Conservation (phyloP, 106 monocot genomes). For the Allium fistulosum region DNA sequence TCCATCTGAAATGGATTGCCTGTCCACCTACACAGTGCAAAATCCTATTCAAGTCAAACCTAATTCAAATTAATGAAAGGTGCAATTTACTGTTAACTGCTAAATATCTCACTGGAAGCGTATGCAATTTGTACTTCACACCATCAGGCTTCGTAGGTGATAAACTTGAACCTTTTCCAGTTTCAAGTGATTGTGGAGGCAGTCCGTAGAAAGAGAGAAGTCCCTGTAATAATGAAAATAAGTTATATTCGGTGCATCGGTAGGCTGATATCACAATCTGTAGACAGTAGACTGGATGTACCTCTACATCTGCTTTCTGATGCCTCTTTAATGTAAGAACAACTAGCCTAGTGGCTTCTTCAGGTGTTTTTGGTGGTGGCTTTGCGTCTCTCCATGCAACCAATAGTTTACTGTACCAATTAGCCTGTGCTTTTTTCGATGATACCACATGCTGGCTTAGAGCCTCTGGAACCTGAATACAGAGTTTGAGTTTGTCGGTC, state of each 20-base stretch:
- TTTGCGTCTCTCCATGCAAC: constrained; percentile 73
- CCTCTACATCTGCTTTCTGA: constrained; percentile 83
- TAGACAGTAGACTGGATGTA: background rate
- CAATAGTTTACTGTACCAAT: constrained; percentile 77
- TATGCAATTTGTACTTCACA: constrained; percentile 50
- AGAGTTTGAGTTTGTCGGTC: no score
- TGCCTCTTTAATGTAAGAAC: constrained; percentile 78
- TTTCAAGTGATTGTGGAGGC: constrained; percentile 13
- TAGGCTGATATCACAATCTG: no score
- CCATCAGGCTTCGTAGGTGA: constrained; percentile 9
- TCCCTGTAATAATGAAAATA: constrained; percentile 31
- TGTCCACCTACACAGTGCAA: constrained; percentile 39
- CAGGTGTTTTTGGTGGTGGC: constrained; percentile 69
- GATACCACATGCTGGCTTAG: constrained; percentile 67
- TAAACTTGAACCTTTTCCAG: background rate
- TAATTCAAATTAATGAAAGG: no score
- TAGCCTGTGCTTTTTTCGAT: constrained; percentile 79
- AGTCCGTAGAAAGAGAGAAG: constrained; percentile 77
- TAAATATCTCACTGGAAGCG: constrained; percentile 60
- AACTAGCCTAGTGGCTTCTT: constrained; percentile 60
- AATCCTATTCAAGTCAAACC: no score
- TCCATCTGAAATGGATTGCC: constrained; percentile 68
- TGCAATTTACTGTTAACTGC: no score
- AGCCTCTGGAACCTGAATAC: constrained; percentile 68
- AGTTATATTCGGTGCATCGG: no score